These are phyloP conservation scores for Neurospora cerealis DNA, from an alignment of 495 filamentous ascomycete species.

Conservation along the genomic window DNA sequence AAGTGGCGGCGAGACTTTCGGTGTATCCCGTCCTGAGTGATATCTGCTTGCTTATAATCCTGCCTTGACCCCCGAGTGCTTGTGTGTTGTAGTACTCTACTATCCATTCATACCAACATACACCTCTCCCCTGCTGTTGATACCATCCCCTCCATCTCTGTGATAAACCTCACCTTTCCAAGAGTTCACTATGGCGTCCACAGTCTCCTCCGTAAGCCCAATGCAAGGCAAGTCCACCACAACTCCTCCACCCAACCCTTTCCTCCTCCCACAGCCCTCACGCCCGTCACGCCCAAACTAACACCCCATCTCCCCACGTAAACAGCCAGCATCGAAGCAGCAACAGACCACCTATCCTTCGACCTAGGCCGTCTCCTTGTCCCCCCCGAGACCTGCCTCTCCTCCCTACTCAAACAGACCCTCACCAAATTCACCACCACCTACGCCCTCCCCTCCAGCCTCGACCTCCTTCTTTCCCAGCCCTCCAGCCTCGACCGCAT, in stretches of 20 bases:
- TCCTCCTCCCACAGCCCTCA: not conserved
- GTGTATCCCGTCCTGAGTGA: not conserved
- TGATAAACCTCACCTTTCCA: no score
- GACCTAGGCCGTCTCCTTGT: conserved; percentile 11
- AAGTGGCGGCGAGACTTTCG: not conserved
- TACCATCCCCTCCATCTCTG: not conserved
- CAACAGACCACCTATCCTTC: conserved; percentile 9
- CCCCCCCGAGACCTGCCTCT: conserved; percentile 14
- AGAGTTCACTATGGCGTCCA: not conserved
- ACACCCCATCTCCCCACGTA: not conserved
- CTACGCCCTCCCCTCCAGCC: conserved; percentile 12
- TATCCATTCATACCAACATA: not conserved
- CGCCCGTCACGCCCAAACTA: not conserved
- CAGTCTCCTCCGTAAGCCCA: not conserved
- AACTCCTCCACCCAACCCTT: not conserved
- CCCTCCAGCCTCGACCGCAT: conserved; percentile 10
- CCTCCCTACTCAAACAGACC: conserved; percentile 9
- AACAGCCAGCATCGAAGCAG: conserved; percentile 16
- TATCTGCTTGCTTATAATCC: not conserved
- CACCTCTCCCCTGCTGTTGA: not conserved
- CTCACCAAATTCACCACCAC: conserved; percentile 9
- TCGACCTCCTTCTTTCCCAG: conserved; percentile 11
- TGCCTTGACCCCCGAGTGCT: not conserved
- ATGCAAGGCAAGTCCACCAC: not conserved
- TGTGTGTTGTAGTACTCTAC: not conserved